Evolutionary conservation across 345 rosid species (phyloP), one percentile per base, ranked within the genome.

Genomic region (Nasturtium officinale): DNA sequence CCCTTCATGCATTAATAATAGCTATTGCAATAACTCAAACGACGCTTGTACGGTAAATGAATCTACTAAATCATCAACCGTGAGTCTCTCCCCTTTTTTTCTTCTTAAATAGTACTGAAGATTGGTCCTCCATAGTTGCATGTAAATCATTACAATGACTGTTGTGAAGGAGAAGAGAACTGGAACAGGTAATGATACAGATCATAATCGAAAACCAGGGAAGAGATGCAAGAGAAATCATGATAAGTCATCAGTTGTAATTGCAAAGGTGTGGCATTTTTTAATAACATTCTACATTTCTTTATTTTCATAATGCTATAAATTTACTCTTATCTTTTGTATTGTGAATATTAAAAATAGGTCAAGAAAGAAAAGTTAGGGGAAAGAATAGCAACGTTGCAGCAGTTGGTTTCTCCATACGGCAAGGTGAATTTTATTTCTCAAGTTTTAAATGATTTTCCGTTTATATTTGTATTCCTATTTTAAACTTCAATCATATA

Each of bases 351-450:
- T 7, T 51, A 5, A 7, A 12, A 59, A 25, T 62, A 87, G 92
- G 83, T 66, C 29, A 86, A 83, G 74, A 91, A 84, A 68, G 91
- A 83, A 85, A 89, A 78, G 79, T 71, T 91, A 7, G 99, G 99
- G 38, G 96, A 94, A 65, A 74, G 96, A 82, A 84, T 94, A 57
- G 61, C 88, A 35, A 78, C 89, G 17, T 79, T 94, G 81, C 97
- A 89, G 82, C 96, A 87, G 71, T 82, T 91, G 62, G 97, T 94
- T 26, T 94, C 97, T 48, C 99, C 97, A 12, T 89, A 82, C 77
- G 98, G 96, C 83, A 91, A 94, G 95, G 98, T 90, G 11, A 46
- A 8, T 69, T 43, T 45, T 43, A 20, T 21, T 21, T 67, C 7
- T 53, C 32, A 10, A 52, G 11, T 29, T 20, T 1, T 52, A 38